phyloP scores from a whole-genome alignment of 2,329 filamentous ascomycete genomes.

The Seiridium cupressi region DNA sequence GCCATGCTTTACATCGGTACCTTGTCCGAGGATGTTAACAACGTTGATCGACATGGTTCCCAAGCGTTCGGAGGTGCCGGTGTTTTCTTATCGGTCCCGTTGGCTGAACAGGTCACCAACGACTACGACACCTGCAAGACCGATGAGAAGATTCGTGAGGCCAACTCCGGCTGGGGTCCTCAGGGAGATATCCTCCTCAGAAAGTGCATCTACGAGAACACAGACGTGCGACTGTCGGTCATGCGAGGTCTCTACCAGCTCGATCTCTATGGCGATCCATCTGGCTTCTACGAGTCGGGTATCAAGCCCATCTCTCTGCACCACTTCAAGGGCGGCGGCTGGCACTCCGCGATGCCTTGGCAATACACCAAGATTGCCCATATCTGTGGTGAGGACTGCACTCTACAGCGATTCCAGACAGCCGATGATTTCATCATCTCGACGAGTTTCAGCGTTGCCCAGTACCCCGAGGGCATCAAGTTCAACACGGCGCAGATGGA shows the following conservation, averaged over 20 bases:
- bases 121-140: constrained; percentile 45
- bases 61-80: constrained; percentile 65
- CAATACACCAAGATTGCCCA: constrained; percentile 57
- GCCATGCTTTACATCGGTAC: constrained; percentile 59
- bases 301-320: constrained; percentile 60
- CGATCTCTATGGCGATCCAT: constrained; percentile 58
- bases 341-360: constrained; percentile 53
- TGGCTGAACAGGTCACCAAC: constrained; percentile 44
- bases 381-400: constrained; percentile 60
- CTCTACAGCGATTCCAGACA: constrained; percentile 56
- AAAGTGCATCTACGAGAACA: constrained; percentile 64
- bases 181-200: constrained; percentile 61
- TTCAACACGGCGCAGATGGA: constrained; percentile 51
- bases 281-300: constrained; percentile 63
- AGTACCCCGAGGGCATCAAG: constrained; percentile 51
- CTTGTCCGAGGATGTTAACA: constrained; percentile 59
- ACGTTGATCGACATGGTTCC: constrained; percentile 58
- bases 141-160: constrained; percentile 49
- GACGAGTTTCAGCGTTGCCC: constrained; percentile 58
- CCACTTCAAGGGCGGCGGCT: constrained; percentile 61
- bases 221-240: constrained; percentile 54
- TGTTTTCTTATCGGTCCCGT: constrained; percentile 56
- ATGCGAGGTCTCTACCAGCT: constrained; percentile 60
- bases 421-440: constrained; percentile 53
- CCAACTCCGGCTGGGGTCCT: constrained; percentile 57